Percentiles rank a stretch among this genome's conserved stretches.
phyloP scores from a whole-genome alignment of 257 asterid genomes.

The Jasminum sambac region DNA sequence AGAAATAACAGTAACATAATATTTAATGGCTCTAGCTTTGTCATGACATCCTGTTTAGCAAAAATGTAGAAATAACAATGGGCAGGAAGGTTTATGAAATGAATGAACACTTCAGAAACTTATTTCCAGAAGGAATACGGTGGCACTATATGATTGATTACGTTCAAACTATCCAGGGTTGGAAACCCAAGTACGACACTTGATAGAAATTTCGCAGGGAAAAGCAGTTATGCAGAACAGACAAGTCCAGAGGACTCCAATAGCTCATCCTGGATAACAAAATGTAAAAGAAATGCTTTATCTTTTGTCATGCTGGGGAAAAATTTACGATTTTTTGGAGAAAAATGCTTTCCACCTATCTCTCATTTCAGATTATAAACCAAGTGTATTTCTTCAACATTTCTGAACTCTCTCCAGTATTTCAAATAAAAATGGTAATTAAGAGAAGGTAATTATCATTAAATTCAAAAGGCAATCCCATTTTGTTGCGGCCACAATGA shows the following conservation, averaged over 20 bases:
- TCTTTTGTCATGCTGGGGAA: not conserved
- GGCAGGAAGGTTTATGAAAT: not conserved
- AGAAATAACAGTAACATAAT: not conserved
- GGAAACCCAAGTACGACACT: not conserved
- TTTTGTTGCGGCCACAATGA: not conserved
- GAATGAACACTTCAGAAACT: not conserved
- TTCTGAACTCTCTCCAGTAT: conserved; percentile 3
- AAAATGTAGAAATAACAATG: not conserved
- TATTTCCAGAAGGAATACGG: not conserved
- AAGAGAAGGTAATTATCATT: conserved; percentile 19
- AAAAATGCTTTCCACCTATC: conserved; percentile 7
- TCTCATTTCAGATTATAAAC: conserved; percentile 13
- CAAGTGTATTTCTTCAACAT: conserved; percentile 9
- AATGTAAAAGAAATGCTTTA: not conserved
- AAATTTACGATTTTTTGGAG: conserved; percentile 11
- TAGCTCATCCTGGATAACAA: not conserved
- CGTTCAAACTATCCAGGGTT: not conserved
- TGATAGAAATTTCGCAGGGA: not conserved
- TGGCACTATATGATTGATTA: not conserved
- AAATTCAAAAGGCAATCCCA: conserved; percentile 5
- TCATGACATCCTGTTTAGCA: not conserved
- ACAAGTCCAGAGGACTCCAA: not conserved
- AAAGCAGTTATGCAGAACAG: not conserved
- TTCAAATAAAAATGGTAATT: not conserved
- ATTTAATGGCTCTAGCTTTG: not conserved